Evolutionary conservation across 345 rosid genomes (phyloP).

Genomic region (Isatis tinctoria): DNA sequence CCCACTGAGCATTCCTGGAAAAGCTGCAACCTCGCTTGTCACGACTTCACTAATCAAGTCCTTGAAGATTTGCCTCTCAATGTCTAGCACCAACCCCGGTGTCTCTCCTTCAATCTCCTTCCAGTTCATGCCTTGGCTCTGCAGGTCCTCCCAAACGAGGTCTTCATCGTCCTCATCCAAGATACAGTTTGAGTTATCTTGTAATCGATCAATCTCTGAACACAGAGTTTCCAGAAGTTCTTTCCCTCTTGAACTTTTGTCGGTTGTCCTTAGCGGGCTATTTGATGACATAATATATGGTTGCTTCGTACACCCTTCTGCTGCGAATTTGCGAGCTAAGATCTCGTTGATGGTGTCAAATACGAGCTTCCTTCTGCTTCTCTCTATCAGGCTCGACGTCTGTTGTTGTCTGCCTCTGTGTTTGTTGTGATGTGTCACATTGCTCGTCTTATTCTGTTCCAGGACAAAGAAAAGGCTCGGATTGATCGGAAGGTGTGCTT

Average conservation of each 20-base stretch:
- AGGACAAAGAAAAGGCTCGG: conserved; percentile 53
- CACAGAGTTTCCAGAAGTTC: conserved; percentile 57
- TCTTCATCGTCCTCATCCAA: conserved; percentile 47
- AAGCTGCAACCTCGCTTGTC: conserved; percentile 35
- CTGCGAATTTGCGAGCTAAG: conserved; percentile 40
- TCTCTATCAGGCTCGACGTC: conserved; percentile 32
- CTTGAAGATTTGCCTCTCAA: conserved; percentile 81
- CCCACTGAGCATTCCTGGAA: conserved; percentile 29
- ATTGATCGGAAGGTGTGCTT: conserved; percentile 50
- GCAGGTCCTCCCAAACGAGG: conserved; percentile 51
- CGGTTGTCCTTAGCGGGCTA: conserved; percentile 23
- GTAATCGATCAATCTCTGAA: conserved; percentile 61
- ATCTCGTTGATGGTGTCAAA: conserved; percentile 75
- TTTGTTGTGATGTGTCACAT: conserved; percentile 29
- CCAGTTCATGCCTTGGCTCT: conserved; percentile 49
- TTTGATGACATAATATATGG: conserved; percentile 27
- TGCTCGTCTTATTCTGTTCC: conserved; percentile 50
- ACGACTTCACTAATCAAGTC: conserved; percentile 75
- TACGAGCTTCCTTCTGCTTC: conserved; percentile 56
- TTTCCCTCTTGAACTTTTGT: conserved; percentile 35
- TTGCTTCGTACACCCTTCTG: conserved; percentile 35
- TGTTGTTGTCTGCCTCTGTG: conserved; percentile 25
- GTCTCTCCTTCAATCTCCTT: conserved; percentile 42
- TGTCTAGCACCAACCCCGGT: conserved; percentile 56
- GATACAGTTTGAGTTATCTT: conserved; percentile 42